Conservation (phyloP, 179 eudicot genomes). For the Silene vulgaris region DNA sequence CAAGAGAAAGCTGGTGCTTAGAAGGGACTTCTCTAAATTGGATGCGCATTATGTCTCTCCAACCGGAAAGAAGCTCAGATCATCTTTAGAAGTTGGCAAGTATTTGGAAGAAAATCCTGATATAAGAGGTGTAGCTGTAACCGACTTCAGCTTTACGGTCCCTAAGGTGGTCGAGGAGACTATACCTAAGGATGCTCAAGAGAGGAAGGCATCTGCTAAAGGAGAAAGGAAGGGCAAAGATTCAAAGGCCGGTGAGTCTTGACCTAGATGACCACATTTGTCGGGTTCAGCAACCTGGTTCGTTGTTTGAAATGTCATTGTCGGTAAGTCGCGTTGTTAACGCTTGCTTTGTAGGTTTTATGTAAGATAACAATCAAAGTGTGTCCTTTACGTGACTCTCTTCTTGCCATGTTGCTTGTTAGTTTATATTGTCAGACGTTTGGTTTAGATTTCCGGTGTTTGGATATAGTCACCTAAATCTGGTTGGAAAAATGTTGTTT, state of each 20-base stretch:
- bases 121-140: slow-evolving; percentile 28
- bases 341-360: too few relatives aligned
- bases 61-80: slow-evolving; percentile 44
- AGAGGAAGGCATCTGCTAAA: slow-evolving; percentile 30
- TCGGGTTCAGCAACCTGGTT: too few relatives aligned
- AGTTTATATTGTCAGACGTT: too few relatives aligned
- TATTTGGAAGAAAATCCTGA: slow-evolving; percentile 49
- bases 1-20: slow-evolving; percentile 49
- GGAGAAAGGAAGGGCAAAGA: slow-evolving; percentile 33
- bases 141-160: slow-evolving; percentile 51
- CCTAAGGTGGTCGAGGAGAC: slow-evolving; percentile 64
- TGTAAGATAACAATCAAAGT: too few relatives aligned
- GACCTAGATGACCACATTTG: not conserved
- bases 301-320: too few relatives aligned
- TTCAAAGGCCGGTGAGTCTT: slow-evolving; percentile 26
- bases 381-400: too few relatives aligned
- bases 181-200: slow-evolving; percentile 34
- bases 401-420: too few relatives aligned
- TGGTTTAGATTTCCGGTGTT: too few relatives aligned
- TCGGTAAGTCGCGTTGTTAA: too few relatives aligned
- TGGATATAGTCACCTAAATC: too few relatives aligned
- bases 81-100: slow-evolving; percentile 35
- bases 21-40: slow-evolving; percentile 60
- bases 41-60: slow-evolving; percentile 60
- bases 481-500: too few relatives aligned